Base-by-base conservation (phyloP, 257 asterid species). In the Handroanthus guayacan region DNA sequence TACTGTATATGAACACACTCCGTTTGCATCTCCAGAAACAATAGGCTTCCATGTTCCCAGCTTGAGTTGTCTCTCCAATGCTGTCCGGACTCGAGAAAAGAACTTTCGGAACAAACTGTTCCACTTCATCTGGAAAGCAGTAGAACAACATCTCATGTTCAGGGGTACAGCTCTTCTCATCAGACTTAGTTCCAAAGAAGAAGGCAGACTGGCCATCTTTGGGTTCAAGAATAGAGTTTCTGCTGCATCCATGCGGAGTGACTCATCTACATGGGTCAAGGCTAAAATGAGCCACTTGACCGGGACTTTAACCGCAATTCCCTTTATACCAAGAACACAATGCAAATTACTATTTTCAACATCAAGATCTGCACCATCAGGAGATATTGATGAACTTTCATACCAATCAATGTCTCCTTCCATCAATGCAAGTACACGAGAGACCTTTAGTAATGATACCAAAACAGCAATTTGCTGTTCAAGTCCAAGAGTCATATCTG, bases 111-210 rank as follows among this genome's bases (percentile, higher is more conserved):
- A 92, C 85, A 95, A 84, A 87, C 97, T 95, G 84, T 86, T 85
- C 99, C 99, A 95, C 86, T 95, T 95, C 99, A 95, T 95, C 79
- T 90, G 97, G 80, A 95, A 95, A 64, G 95, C 91, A 81, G 96
- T 89, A 67, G 98, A 95, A 82, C 90, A 92, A 74, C 97, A 89
- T 82, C 98, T 89, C 99, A 95, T 92, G 84, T 95, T 95, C 89
- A 92, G 80, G 44, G 99, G 98, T 72, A 95, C 77, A 71, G 98
- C 99, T 77, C 78, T 84, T 82, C 85, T 91, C 97, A 95, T 86
- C 77, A 95, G 89, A 82, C 84, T 78, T 80, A 95, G 95, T 84
- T 95, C 98, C 86, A 94, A 86, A 37, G 89, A 82, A 62, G 99
- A 94, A 74, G 99, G 99, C 69, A 94, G 80, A 78, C 94, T 91